Evolutionary conservation across 179 eudicot genomes (phyloP).

Genomic region (Sideroxylon spinosum): DNA sequence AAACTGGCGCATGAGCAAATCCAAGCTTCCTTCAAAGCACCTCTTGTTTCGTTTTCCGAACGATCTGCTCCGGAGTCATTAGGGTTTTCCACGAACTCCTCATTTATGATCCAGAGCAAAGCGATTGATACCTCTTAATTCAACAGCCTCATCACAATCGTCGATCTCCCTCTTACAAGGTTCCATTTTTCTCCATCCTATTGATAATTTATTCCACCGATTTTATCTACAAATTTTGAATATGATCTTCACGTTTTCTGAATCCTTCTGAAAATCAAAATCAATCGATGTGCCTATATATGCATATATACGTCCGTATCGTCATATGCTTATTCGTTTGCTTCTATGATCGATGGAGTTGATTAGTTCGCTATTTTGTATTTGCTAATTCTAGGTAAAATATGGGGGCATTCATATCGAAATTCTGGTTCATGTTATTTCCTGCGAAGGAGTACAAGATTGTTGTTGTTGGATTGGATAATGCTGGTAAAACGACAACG

Average conservation of each 20-base stretch:
- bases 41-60: too few species aligned
- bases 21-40: too few species aligned
- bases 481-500: constrained; percentile 98
- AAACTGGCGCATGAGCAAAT: too few species aligned
- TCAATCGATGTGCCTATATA: neutral
- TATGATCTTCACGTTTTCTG: neutral
- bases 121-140: too few species aligned
- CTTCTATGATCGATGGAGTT: neutral
- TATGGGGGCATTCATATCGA: constrained; percentile 90
- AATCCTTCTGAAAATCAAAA: neutral
- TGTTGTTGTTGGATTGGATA: constrained; percentile 90
- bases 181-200: neutral
- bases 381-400: constrained; percentile 5
- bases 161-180: neutral
- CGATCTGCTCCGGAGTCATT: neutral
- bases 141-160: neutral
- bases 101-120: neutral
- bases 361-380: neutral
- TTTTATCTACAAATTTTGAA: neutral
- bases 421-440: constrained; percentile 95
- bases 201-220: neutral
- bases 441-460: constrained; percentile 98
- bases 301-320: neutral
- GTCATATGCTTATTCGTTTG: neutral
- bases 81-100: neutral